Base-by-base conservation (phyloP, 31 red algal genomes). In the Odonthalia washingtoniensis region DNA sequence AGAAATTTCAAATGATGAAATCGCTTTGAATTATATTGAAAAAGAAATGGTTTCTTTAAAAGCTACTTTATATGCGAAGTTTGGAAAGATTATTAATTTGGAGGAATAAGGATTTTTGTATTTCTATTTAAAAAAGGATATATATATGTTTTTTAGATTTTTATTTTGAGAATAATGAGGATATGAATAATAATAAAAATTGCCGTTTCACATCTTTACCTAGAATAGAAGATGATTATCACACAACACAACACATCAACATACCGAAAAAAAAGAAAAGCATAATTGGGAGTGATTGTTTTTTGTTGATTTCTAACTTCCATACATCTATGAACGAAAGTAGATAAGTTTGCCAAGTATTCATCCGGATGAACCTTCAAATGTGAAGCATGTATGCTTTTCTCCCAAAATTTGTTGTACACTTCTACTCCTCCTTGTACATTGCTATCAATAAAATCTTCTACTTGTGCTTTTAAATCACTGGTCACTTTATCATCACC, bases 371-470 rank as follows among this genome's bases (percentile, higher is more conserved):
- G 96, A 9, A 94, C 46, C 70, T 92, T 93, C 33, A 98, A 46
- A 42, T 96, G 96, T 38, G 91, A 87, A 12, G 91, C 96, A 62
- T 98, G 96, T 38, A 74, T 44, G 9, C 82, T 89, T 40, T 91
- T 94, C 60, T 99, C 97, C 91, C 92, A 99, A 42, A 99, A 84
- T 65, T 90, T 95, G 28, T 94, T 90, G 79, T 96, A 96, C 24
- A 96, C 91, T 57, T 99, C 94, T 70, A 99, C 45, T 33, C 97
- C 97, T 36, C 95, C 35, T 77, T 85, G 90, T 74, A 78, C 62
- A 79, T 99, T 95, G 44, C 89, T 89, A 46, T 96, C 94, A 26
- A 99, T 94, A 69, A 92, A 99, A 40, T 92, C 78, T 33, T 94
- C 88, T 40, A 99, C 90, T 27, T 87, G 65, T 36, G 87, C 62